These are phyloP conservation scores for Diutina ranongensis DNA, from an alignment of 1,139 yeast genomes.

Conservation along the genomic window DNA sequence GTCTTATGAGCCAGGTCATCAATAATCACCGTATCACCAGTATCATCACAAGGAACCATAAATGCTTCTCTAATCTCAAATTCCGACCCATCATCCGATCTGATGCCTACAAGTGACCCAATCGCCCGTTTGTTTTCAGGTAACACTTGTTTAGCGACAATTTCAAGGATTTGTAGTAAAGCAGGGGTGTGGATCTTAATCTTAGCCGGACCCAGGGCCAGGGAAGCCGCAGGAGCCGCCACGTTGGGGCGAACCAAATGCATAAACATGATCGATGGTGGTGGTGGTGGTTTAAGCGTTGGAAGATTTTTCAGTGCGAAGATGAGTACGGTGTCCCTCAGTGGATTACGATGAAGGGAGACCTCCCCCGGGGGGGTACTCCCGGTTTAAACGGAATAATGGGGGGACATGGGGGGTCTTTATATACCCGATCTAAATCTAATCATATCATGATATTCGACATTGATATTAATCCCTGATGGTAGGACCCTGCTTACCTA, in stretches of 20 bases:
- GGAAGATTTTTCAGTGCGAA: constrained; percentile 9
- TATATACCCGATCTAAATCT: no score
- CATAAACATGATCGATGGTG: constrained; percentile 23
- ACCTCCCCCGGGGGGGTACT: no score
- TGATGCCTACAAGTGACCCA: constrained; percentile 72
- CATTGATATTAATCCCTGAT: no score
- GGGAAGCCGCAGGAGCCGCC: constrained; percentile 40
- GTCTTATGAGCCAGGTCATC: constrained; percentile 67
- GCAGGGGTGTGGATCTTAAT: constrained; percentile 60
- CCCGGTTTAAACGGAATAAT: no score
- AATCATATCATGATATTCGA: no score
- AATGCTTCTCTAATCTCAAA: constrained; percentile 69
- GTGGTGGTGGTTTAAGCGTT: not conserved
- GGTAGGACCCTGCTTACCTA: no score
- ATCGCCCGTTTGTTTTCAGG: constrained; percentile 49
- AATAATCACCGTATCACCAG: constrained; percentile 61
- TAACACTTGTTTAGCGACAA: constrained; percentile 32
- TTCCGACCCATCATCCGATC: constrained; percentile 80
- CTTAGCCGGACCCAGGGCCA: constrained; percentile 34
- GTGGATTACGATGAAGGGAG: no score
- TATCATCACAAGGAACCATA: constrained; percentile 75
- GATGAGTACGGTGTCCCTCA: no score
- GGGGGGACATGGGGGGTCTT: no score
- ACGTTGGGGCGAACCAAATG: constrained; percentile 54
- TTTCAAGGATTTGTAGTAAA: constrained; percentile 52